Percentiles rank a stretch among this genome's conserved stretches.
These are phyloP conservation scores for Lactuca sativa DNA, from an alignment of 129 eudicot genomes.

Conservation along the genomic window DNA sequence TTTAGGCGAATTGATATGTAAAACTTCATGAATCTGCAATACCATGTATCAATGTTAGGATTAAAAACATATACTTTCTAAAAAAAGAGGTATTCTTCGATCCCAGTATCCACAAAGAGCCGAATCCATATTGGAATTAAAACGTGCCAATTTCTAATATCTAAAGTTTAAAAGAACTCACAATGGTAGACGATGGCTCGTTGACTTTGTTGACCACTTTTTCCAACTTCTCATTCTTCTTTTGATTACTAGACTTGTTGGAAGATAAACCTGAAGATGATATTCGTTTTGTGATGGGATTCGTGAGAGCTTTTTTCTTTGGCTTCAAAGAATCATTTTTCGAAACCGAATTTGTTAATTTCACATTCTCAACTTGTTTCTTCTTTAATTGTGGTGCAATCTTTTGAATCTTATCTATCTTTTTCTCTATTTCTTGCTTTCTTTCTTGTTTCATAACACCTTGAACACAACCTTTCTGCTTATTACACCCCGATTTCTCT, in stretches of 20 bases:
- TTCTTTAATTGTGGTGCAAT: slow-evolving; percentile 34
- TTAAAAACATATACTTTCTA: neutral
- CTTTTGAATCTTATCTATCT: slow-evolving; percentile 44
- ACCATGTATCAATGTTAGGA: slow-evolving; percentile 14
- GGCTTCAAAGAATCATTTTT: slow-evolving; percentile 16
- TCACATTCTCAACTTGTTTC: slow-evolving; percentile 41
- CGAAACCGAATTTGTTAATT: slow-evolving; percentile 34
- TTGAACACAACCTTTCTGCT: slow-evolving; percentile 40
- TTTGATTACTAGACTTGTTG: slow-evolving; percentile 31
- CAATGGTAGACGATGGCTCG: slow-evolving; percentile 21
- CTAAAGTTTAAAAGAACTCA: slow-evolving; percentile 27
- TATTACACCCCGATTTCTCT: slow-evolving; percentile 32
- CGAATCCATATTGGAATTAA: neutral
- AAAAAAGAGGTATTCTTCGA: neutral
- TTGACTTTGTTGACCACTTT: slow-evolving; percentile 36
- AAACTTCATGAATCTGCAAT: slow-evolving; percentile 48
- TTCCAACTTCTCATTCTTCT: slow-evolving; percentile 34
- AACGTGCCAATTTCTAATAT: neutral
- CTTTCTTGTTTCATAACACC: slow-evolving; percentile 35
- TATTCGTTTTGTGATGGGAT: slow-evolving; percentile 26
- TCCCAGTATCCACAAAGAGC: too few species aligned
- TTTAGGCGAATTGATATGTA: slow-evolving; percentile 17
- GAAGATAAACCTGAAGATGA: slow-evolving; percentile 24
- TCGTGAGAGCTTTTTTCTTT: slow-evolving; percentile 25
- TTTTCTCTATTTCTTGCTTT: slow-evolving; percentile 50